Conservation (phyloP, 176 grass and related monocot species). For the Thalia dealbata region DNA sequence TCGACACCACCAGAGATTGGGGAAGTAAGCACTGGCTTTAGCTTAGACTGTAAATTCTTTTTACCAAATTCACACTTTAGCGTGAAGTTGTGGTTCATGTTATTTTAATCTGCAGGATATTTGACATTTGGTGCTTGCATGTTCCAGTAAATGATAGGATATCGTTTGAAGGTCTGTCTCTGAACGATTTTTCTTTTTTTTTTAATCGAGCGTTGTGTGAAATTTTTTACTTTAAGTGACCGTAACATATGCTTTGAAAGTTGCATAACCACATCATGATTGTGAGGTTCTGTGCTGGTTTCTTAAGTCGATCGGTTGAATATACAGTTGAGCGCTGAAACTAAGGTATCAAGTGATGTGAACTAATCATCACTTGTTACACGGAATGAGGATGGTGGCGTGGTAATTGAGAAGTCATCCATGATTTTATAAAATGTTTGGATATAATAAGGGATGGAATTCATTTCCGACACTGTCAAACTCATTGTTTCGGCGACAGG, state of each 20-base stretch:
- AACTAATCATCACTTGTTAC: no score
- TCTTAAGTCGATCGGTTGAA: no score
- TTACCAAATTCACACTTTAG: background rate
- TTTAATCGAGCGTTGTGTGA: background rate
- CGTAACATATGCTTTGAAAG: background rate
- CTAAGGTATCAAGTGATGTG: no score
- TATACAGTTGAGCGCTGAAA: no score
- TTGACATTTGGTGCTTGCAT: conserved; percentile 85
- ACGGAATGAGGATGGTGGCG: no score
- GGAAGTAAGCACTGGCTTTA: conserved; percentile 33
- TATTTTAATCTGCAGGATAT: conserved; percentile 40
- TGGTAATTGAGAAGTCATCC: no score
- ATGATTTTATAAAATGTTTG: no score
- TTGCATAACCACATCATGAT: no score
- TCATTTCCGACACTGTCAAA: no score
- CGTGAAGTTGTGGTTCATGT: background rate
- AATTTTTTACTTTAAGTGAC: background rate
- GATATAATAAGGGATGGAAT: no score
- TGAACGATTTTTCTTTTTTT: background rate
- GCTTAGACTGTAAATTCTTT: background rate
- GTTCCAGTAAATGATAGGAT: conserved; percentile 69
- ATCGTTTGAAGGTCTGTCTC: conserved; percentile 49
- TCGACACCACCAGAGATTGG: conserved; percentile 56
- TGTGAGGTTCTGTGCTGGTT: no score
- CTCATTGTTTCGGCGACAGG: no score